Evolutionary conservation across 1,284 basidiomycete species (phyloP), one percentile per base, ranked within the genome.

Genomic region (Fomitopsis betulina): DNA sequence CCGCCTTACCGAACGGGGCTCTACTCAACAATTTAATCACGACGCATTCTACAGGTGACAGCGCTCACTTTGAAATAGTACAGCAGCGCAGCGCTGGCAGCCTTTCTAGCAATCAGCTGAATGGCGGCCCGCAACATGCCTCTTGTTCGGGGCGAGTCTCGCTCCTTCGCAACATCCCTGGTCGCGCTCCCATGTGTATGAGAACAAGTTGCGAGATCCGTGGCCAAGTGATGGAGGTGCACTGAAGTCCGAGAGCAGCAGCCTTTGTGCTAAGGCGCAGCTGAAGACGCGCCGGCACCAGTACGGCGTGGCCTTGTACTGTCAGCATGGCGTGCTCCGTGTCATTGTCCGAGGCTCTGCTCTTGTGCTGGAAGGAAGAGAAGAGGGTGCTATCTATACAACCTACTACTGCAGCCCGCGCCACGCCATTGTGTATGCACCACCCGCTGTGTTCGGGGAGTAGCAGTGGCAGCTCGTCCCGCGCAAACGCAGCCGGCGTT

Each of bases 361-460:
- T 35, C 49, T 51, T 51, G 49, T 51, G 49, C 49, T 51, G 32
- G 49, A 51, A n/a, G 45, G 49, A 51, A 51, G 49, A 51, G 49
- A 51, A 51, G 49, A 5, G 12, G 49, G 6, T 37, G 49, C 33
- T 51, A 51, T 51, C 25, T 30, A 47, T 47, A 47, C 45, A 10
- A 25, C n/a, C n/a, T n/a, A n/a, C 25, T 47, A 47, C 45, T 25
- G 10, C 30, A 33, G n/a, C 23, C 19, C 49, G 23, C 19, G 49
- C 49, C 49, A 51, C 19, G 32, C 35, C 13, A 17, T 35, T 23
- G 45, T 19, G 30, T 32, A 32, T 17, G 30, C 47, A 50, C 47
- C 32, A 32, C 15, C 47, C 32, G 47, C 49, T n/a, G n/a, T n/a
- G n/a, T n/a, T n/a, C n/a, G n/a, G n/a, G n/a, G n/a, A n/a, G n/a